A percentile compares a stretch with the other conserved stretches of the same genome.
Evolutionary conservation across 441 rosid genomes (phyloP).

Genomic region (Hypseocharis bilobata): DNA sequence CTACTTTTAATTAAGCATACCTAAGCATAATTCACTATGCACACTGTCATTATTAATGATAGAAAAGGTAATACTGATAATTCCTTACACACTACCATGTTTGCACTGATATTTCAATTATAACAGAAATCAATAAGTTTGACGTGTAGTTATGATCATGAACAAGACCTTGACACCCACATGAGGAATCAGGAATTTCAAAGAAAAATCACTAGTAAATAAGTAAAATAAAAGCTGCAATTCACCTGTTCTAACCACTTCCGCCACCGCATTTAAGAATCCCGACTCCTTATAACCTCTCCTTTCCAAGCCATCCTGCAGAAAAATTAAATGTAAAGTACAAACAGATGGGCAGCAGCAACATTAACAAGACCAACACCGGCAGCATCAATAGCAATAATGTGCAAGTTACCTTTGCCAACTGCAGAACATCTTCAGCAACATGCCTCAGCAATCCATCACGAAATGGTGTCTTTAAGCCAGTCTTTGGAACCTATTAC

Average conservation of each 20-base stretch:
- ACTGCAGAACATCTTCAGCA: constrained; percentile 74
- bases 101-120: too few relatives aligned
- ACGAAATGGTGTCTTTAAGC: constrained; percentile 81
- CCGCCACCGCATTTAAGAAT: constrained; percentile 71
- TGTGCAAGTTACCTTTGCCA: constrained; percentile 57
- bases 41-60: too few relatives aligned
- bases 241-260: constrained; percentile 86
- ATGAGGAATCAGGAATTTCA: neutral
- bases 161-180: neutral
- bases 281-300: constrained; percentile 89
- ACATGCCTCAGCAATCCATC: constrained; percentile 68
- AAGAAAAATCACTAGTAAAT: neutral
- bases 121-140: too few relatives aligned
- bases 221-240: neutral
- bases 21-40: too few relatives aligned
- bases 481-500: constrained; percentile 67
- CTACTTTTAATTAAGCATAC: too few relatives aligned
- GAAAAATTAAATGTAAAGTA: constrained; percentile 10
- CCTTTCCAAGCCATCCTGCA: constrained; percentile 89
- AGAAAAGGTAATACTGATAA: too few relatives aligned
- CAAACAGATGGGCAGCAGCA: neutral
- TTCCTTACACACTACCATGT: too few relatives aligned
- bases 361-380: neutral
- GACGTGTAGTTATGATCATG: too few relatives aligned
- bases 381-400: neutral